Percentiles rank a stretch among this genome's conserved stretches.
phyloP scores from a whole-genome alignment of 2,329 filamentous ascomycete species.

The Parasarocladium wereldwijsianum region DNA sequence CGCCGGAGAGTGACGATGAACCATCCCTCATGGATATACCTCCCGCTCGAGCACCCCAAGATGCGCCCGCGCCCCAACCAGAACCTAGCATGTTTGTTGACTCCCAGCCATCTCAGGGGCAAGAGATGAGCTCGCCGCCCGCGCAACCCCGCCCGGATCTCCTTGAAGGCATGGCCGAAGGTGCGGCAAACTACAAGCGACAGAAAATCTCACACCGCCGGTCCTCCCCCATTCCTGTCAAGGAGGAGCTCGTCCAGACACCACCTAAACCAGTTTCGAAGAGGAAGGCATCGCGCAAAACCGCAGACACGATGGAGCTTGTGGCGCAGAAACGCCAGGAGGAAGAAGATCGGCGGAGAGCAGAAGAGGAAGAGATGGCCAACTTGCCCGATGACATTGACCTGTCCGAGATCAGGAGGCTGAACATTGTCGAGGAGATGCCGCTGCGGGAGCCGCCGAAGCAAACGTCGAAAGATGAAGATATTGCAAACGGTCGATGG shows the following conservation, averaged over 20 bases:
- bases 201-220: constrained; percentile 48
- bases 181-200: constrained; percentile 65
- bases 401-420: constrained; percentile 54
- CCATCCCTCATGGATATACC: constrained; percentile 14
- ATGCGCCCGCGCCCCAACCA: constrained; percentile 11
- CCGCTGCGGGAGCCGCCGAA: constrained; percentile 17
- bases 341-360: constrained; percentile 47
- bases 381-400: constrained; percentile 49
- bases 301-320: constrained; percentile 54
- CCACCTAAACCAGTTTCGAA: constrained; percentile 7
- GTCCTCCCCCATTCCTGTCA: constrained; percentile 12
- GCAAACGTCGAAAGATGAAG: constrained; percentile 26
- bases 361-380: constrained; percentile 37
- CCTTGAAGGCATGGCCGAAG: constrained; percentile 61
- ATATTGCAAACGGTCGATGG: constrained; percentile 50
- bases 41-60: constrained; percentile 6
- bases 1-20: constrained; percentile 28
- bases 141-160: constrained; percentile 41
- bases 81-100: constrained; percentile 38
- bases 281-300: constrained; percentile 39
- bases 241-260: constrained; percentile 9
- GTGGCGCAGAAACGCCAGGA: constrained; percentile 46
- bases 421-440: constrained; percentile 68
- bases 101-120: constrained; percentile 9
- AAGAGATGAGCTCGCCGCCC: no score